phyloP scores from a whole-genome alignment of 2,329 filamentous ascomycete genomes.

The Aspergillus aculeatus region DNA sequence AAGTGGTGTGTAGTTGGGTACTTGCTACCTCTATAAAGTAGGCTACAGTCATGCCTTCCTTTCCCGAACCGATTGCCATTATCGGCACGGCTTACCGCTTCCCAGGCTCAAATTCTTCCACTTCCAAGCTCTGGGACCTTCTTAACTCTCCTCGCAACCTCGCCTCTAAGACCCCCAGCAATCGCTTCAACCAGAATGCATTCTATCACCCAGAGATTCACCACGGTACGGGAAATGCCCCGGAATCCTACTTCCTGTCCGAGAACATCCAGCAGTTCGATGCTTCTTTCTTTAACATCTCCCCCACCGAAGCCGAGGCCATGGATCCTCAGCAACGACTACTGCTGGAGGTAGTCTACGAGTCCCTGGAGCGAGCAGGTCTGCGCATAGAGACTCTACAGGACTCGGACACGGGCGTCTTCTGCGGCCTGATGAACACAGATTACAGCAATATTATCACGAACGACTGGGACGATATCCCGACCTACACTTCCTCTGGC shows the following conservation, averaged over 20 bases:
- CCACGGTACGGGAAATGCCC: slow-evolving; percentile 27
- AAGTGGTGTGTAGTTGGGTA: background rate
- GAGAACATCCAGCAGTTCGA: slow-evolving; percentile 27
- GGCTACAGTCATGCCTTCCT: background rate
- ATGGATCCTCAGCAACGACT: slow-evolving; percentile 31
- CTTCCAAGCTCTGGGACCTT: slow-evolving; percentile 27
- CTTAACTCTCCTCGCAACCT: slow-evolving; percentile 26
- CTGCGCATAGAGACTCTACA: slow-evolving; percentile 24
- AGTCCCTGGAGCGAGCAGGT: slow-evolving; percentile 25
- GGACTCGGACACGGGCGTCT: slow-evolving; percentile 27
- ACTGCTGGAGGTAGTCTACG: slow-evolving; percentile 28
- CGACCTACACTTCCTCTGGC: slow-evolving; percentile 31
- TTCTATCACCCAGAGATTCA: slow-evolving; percentile 27
- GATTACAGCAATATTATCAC: slow-evolving; percentile 26
- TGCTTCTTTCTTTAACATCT: slow-evolving; percentile 28
- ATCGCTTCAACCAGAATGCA: slow-evolving; percentile 22
- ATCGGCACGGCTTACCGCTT: slow-evolving; percentile 28
- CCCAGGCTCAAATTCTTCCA: slow-evolving; percentile 23
- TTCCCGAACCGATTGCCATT: slow-evolving; percentile 27
- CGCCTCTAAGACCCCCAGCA: slow-evolving; percentile 20
- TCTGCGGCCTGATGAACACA: slow-evolving; percentile 29
- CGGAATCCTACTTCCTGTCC: slow-evolving; percentile 25
- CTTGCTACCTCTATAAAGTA: background rate
- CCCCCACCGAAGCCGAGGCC: slow-evolving; percentile 30
- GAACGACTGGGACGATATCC: slow-evolving; percentile 23